A percentile compares a stretch with the other conserved stretches of the same genome.
Conservation (phyloP, 768 basidiomycete species). For the Termitomyces eurrhizus region DNA sequence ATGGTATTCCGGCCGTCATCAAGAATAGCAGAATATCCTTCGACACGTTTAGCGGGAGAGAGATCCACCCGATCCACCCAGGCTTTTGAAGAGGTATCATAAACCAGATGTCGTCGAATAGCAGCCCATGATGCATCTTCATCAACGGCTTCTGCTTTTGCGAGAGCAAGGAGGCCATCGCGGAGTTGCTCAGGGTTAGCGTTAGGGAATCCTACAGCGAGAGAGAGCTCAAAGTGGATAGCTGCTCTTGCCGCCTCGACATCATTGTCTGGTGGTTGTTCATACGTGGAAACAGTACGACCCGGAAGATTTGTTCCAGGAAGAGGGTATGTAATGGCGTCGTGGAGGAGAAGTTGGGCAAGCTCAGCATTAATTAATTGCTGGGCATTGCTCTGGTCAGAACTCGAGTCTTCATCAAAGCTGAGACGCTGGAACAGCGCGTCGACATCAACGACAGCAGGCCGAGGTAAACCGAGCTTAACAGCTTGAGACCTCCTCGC, state of each 20-base stretch:
- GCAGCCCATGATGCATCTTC: conserved; percentile 70
- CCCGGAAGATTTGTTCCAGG: conserved; percentile 84
- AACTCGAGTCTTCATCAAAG: conserved; percentile 39
- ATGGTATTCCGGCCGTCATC: conserved; percentile 64
- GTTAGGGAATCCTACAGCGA: conserved; percentile 78
- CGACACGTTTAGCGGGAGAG: conserved; percentile 52
- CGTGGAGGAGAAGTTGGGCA: conserved; percentile 76
- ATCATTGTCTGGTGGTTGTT: conserved; percentile 72
- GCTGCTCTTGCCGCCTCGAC: conserved; percentile 64
- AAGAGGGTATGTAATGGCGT: conserved; percentile 81
- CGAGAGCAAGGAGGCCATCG: conserved; percentile 64
- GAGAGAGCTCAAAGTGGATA: conserved; percentile 80
- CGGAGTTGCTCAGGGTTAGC: conserved; percentile 77
- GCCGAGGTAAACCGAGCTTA: conserved; percentile 80
- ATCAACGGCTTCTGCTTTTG: conserved; percentile 58
- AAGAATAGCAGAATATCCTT: conserved; percentile 61
- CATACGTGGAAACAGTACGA: conserved; percentile 62
- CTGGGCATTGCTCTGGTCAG: conserved; percentile 46
- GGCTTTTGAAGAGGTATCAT: conserved; percentile 45
- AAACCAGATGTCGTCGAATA: conserved; percentile 58
- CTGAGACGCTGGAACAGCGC: conserved; percentile 58
- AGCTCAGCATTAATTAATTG: conserved; percentile 76
- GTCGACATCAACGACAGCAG: conserved; percentile 73
- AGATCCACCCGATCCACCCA: conserved; percentile 71
- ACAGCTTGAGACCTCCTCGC: conserved; percentile 81